These are phyloP conservation scores for Hygrocybe coccinea DNA, from an alignment of 768 basidiomycete genomes.

Conservation along the genomic window DNA sequence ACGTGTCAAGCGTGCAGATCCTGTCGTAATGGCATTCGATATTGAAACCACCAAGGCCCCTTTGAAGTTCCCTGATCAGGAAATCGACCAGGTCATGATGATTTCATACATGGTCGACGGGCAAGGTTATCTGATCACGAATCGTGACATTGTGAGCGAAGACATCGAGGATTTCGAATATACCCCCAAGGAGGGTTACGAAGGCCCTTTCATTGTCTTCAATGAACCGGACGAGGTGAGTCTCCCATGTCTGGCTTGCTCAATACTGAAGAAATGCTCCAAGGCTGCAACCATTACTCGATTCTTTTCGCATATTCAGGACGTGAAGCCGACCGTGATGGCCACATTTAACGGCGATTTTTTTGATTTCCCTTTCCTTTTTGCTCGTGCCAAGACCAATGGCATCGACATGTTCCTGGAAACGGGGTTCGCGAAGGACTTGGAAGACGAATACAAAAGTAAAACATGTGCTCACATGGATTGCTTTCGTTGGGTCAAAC, in stretches of 20 bases:
- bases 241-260: neutral
- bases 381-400: constrained; percentile 75
- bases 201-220: constrained; percentile 92
- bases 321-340: constrained; percentile 92
- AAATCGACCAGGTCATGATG: constrained; percentile 99
- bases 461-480: constrained; percentile 96
- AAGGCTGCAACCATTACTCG: constrained; percentile 76
- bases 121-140: constrained; percentile 95
- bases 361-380: constrained; percentile 98
- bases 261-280: neutral
- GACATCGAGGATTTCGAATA: constrained; percentile 99
- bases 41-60: constrained; percentile 99
- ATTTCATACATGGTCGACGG: constrained; percentile 99
- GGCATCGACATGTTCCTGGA: constrained; percentile 97
- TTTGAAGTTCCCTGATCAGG: constrained; percentile 96
- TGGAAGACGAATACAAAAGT: constrained; percentile 93
- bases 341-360: constrained; percentile 99
- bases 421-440: constrained; percentile 86
- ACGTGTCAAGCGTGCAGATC: constrained; percentile 96
- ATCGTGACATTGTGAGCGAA: constrained; percentile 93
- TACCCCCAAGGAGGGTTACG: constrained; percentile 96
- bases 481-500: constrained; percentile 99
- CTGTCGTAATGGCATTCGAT: constrained; percentile 98
- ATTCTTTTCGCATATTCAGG: constrained; percentile 93
- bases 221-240: constrained; percentile 89